Evolutionary conservation across 1,139 yeast species (phyloP).

Genomic region (Taphrina sp.): DNA sequence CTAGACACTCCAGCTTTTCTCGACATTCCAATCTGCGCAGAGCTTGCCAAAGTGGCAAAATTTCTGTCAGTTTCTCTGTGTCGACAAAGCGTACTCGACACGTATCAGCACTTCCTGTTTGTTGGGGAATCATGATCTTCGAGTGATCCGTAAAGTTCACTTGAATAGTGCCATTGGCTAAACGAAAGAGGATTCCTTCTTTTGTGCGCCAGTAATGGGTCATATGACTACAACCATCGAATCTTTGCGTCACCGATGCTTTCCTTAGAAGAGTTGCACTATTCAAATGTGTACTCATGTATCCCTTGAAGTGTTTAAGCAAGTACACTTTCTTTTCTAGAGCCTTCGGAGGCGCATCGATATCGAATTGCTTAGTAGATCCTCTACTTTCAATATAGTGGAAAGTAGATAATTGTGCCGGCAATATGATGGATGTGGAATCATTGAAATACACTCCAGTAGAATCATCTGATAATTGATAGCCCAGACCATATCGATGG

Average conservation of each 20-base stretch:
- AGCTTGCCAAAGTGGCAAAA: slow-evolving; percentile 4
- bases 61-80: neutral
- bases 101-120: neutral
- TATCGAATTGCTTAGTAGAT: slow-evolving; percentile 51
- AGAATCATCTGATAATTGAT: slow-evolving; percentile 83
- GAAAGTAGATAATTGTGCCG: slow-evolving; percentile 61
- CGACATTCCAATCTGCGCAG: slow-evolving; percentile 2
- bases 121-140: slow-evolving; percentile 15
- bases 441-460: slow-evolving; percentile 91
- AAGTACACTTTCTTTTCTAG: slow-evolving; percentile 72
- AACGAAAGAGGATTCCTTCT: slow-evolving; percentile 83
- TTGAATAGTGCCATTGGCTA: slow-evolving; percentile 89
- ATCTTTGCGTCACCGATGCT: slow-evolving; percentile 1
- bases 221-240: slow-evolving; percentile 54
- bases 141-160: slow-evolving; percentile 25
- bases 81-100: slow-evolving; percentile 18
- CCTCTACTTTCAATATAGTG: slow-evolving; percentile 52
- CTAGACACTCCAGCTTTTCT: slow-evolving; percentile 8
- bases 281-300: slow-evolving; percentile 44
- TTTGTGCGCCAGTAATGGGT: slow-evolving; percentile 78
- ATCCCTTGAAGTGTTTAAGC: slow-evolving; percentile 61
- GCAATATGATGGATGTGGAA: slow-evolving; percentile 72
- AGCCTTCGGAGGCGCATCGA: slow-evolving; percentile 41
- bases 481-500: slow-evolving; percentile 91
- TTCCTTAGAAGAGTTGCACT: slow-evolving; percentile 16